A percentile compares a stretch with the other conserved stretches of the same genome.
Conservation (phyloP, 2,329 filamentous ascomycete species). For the Tolypocladium endophyticum region DNA sequence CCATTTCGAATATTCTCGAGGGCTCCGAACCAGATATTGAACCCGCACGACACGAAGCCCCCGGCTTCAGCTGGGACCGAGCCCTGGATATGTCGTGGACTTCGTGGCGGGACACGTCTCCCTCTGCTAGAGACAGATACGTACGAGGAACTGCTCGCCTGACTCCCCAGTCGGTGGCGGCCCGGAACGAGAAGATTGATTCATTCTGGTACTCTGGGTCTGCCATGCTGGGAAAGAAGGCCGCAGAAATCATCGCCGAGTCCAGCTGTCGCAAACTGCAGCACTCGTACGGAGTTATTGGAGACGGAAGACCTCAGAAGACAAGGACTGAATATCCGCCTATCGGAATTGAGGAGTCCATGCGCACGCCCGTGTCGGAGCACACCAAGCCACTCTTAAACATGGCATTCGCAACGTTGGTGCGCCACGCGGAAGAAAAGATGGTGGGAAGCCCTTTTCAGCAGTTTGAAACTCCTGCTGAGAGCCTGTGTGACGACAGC, state of each 20-base stretch:
- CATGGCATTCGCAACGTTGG: slow-evolving; percentile 25
- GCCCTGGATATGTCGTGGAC: not conserved
- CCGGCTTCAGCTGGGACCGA: not conserved
- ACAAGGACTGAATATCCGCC: slow-evolving; percentile 12
- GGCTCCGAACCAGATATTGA: not conserved
- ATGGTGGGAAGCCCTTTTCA: not conserved
- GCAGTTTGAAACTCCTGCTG: not conserved
- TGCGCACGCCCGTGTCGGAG: slow-evolving; percentile 23
- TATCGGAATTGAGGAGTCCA: slow-evolving; percentile 27
- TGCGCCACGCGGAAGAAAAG: not conserved
- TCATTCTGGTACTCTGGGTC: slow-evolving; percentile 23
- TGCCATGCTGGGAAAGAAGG: slow-evolving; percentile 18
- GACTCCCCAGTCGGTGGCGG: not conserved
- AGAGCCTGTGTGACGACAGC: not conserved
- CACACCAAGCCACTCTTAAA: slow-evolving; percentile 31
- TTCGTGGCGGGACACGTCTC: not conserved
- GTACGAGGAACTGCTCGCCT: not conserved
- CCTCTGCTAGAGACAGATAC: not conserved
- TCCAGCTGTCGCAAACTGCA: slow-evolving; percentile 15
- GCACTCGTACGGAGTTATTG: slow-evolving; percentile 24
- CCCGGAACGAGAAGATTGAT: slow-evolving; percentile 18
- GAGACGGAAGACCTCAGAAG: slow-evolving; percentile 21
- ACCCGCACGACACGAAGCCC: not conserved
- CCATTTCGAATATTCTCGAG: not conserved
- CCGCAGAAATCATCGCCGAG: slow-evolving; percentile 19